Evolutionary conservation across 345 rosid genomes (phyloP), one percentile per base, ranked within the genome.

Genomic region (Passiflora organensis): DNA sequence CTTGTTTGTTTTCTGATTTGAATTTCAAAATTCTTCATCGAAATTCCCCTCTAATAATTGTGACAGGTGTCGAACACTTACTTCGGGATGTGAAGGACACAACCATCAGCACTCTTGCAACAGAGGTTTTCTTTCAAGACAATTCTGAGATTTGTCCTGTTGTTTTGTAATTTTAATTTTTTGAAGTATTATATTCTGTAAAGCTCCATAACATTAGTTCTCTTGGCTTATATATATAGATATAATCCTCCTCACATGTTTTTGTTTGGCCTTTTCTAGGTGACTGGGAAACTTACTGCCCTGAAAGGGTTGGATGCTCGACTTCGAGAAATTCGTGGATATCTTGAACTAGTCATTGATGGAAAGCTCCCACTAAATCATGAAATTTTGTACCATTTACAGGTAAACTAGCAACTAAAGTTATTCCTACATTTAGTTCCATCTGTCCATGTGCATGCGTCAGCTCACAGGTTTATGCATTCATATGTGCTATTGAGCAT

Each of bases 41-140:
- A 4, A 10, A 16, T 37, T 13, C 13, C 12, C 12, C 11, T 22
- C 14, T 18, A 14, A 2, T 28, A 28, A 2, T 28, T 28, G 34
- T 28, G 34, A 53, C 66, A 89, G 91, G 97, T 45, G 95, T 86
- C 50, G 88, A 89, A 47, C 95, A 89, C 76, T 76, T 87, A 77
- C 85, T 87, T 21, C 72, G 94, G 69, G 97, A 90, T 76, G 97
- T 87, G 50, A 87, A 90, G 72, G 95, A 90, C 70, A 80, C 97
- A 58, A 84, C 90, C 21, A 81, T 89, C 61, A 89, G 97, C 74
- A 86, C 88, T 21, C 81, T 86, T 55, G 95, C 93, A 34, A 86
- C 93, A 21, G 95, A 89, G 95, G 97, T 84, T 20, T 37, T 56
- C n/a, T 10, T 46, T 11, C 42, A 17, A 16, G 22, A 25, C 39